Conservation (phyloP, 1,284 basidiomycete genomes). For the Leccinum griseonigrum region DNA sequence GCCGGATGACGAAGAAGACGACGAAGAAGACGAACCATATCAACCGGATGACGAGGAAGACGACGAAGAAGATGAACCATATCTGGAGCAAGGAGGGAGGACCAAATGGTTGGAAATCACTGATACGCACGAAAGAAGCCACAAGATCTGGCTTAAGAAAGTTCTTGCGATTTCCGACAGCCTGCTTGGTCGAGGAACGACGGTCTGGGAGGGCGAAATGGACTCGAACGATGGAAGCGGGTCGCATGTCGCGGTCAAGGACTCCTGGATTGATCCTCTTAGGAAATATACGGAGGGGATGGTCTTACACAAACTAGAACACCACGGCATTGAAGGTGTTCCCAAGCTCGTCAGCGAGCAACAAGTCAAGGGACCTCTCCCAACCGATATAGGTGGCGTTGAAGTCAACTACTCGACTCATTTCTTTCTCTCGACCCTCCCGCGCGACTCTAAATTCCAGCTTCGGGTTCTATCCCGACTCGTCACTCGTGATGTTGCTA, state of each 20-base stretch:
- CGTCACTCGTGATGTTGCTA: background rate
- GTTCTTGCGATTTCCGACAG: slow-evolving; percentile 5
- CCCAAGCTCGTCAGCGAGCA: background rate
- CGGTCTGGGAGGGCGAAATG: slow-evolving; percentile 7
- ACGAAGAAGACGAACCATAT: background rate
- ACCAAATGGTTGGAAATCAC: background rate
- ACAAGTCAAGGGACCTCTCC: background rate
- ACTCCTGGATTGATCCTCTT: slow-evolving; percentile 7
- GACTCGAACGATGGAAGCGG: background rate
- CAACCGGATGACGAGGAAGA: too few species aligned
- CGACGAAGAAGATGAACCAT: background rate
- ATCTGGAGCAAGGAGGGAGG: background rate
- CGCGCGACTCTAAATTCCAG: background rate
- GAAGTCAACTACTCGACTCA: background rate
- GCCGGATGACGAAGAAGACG: background rate
- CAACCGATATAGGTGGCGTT: background rate
- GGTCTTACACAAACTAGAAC: background rate
- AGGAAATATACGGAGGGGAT: slow-evolving; percentile 7
- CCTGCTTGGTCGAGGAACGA: slow-evolving; percentile 4
- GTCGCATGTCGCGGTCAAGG: background rate
- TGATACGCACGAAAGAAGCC: background rate
- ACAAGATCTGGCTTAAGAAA: background rate
- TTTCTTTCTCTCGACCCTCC: background rate
- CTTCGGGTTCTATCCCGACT: background rate
- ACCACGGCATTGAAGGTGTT: background rate